Evolutionary conservation across 2,329 filamentous ascomycete genomes (phyloP).

Genomic region (Raffaelea arxii): DNA sequence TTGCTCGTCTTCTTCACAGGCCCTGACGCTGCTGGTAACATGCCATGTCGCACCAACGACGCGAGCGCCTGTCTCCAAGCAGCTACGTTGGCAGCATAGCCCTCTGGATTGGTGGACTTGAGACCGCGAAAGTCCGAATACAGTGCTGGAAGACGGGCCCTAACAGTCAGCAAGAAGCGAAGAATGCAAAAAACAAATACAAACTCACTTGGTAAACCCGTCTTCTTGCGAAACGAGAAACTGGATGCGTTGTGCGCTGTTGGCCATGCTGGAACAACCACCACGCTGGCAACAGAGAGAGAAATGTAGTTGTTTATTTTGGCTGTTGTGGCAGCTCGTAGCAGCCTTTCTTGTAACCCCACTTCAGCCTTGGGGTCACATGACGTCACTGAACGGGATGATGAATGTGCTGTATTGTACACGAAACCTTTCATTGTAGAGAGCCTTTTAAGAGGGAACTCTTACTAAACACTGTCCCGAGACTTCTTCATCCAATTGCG

Average conservation of each 20-base stretch:
- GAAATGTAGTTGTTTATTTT: no score
- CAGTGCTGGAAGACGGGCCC: slow-evolving; percentile 16
- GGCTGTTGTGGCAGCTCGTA: no score
- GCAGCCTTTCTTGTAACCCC: no score
- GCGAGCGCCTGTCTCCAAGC: slow-evolving; percentile 25
- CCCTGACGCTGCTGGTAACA: slow-evolving; percentile 16
- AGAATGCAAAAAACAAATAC: not conserved
- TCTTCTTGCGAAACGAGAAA: slow-evolving; percentile 12
- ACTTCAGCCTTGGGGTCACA: no score
- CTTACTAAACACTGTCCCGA: no score
- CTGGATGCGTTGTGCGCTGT: slow-evolving; percentile 13
- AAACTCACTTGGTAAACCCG: slow-evolving; percentile 11
- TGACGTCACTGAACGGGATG: no score
- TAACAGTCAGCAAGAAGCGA: slow-evolving; percentile 1
- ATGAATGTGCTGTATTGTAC: no score
- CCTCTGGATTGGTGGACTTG: slow-evolving; percentile 15
- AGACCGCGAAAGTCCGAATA: slow-evolving; percentile 19
- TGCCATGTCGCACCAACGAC: slow-evolving; percentile 20
- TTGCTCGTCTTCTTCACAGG: not conserved
- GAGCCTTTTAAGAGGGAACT: no score
- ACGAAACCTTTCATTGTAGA: no score
- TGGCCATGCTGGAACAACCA: slow-evolving; percentile 11
- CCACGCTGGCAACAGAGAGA: no score
- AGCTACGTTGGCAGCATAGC: slow-evolving; percentile 22
- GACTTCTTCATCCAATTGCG: no score